A percentile compares a stretch with the other conserved stretches of the same genome.
Evolutionary conservation across 108 stramenopile species (phyloP).

Genomic region (Halocafeteria seosinensis): DNA sequence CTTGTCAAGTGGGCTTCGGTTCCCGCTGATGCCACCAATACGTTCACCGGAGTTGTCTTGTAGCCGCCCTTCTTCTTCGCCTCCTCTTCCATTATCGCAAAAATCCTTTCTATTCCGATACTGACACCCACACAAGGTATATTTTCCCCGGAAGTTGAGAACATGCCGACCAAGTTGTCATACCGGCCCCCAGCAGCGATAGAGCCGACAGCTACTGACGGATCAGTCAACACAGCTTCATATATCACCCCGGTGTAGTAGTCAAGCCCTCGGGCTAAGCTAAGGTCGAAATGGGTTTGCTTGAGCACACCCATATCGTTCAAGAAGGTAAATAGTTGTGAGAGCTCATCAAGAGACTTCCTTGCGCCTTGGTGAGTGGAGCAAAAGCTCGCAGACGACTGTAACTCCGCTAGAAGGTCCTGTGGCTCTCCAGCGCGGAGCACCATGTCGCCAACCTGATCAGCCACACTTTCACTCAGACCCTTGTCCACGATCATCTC

Average conservation of each 20-base stretch:
- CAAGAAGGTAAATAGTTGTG: constrained; percentile 62
- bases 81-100: constrained; percentile 67
- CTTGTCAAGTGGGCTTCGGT: constrained; percentile 28
- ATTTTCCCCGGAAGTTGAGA: constrained; percentile 21
- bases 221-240: constrained; percentile 54
- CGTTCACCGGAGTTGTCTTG: constrained; percentile 32
- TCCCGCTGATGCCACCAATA: constrained; percentile 58
- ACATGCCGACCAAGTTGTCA: constrained; percentile 77
- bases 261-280: constrained; percentile 67
- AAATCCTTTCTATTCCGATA: constrained; percentile 75
- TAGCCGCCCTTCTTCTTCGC: constrained; percentile 36
- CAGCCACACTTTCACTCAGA: constrained; percentile 49
- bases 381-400: constrained; percentile 42
- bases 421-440: background rate
- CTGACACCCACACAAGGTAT: constrained; percentile 73
- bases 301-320: constrained; percentile 61
- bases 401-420: constrained; percentile 38
- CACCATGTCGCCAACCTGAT: constrained; percentile 44
- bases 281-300: constrained; percentile 56
- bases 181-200: constrained; percentile 77
- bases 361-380: constrained; percentile 49
- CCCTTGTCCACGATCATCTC: constrained; percentile 75
- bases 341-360: constrained; percentile 59
- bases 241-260: constrained; percentile 88
- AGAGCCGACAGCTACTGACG: constrained; percentile 57